Conservation (phyloP, 2,329 filamentous ascomycete genomes). For the Apiospora saccharicola region DNA sequence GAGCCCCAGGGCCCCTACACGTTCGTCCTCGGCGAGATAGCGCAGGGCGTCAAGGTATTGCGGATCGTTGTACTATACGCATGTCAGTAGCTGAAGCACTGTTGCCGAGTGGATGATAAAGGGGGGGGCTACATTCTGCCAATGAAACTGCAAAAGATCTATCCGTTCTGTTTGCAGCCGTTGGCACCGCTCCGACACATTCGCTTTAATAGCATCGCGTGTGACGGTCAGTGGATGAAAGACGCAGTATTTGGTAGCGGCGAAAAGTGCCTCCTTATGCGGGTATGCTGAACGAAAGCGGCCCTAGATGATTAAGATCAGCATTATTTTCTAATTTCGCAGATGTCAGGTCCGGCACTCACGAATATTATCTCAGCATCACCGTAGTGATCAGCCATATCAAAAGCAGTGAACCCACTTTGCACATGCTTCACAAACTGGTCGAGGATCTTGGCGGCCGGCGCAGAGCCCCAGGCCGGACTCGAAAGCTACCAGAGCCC, state of each 20-base stretch:
- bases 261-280: constrained; percentile 36
- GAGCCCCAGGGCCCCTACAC: constrained; percentile 42
- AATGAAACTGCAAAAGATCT: constrained; percentile 47
- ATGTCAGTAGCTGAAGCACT: neutral
- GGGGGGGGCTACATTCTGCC: constrained; percentile 41
- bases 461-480: constrained; percentile 40
- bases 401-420: constrained; percentile 39
- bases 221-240: constrained; percentile 41
- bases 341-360: neutral
- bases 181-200: constrained; percentile 43
- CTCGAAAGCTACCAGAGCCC: constrained; percentile 43
- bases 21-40: constrained; percentile 38
- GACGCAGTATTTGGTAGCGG: constrained; percentile 47
- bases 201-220: constrained; percentile 37
- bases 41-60: constrained; percentile 45
- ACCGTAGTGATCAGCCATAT: constrained; percentile 49
- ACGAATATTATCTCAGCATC: constrained; percentile 44
- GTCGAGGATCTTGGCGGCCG: constrained; percentile 36
- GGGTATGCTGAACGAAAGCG: constrained; percentile 37
- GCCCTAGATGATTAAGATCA: constrained; percentile 38
- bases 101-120: neutral
- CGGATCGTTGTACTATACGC: constrained; percentile 41
- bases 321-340: neutral
- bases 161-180: constrained; percentile 41
- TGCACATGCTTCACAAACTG: constrained; percentile 38